A percentile compares a stretch with the other conserved stretches of the same genome.
Conservation (phyloP, 495 filamentous ascomycete species). For the Podospora comata region DNA sequence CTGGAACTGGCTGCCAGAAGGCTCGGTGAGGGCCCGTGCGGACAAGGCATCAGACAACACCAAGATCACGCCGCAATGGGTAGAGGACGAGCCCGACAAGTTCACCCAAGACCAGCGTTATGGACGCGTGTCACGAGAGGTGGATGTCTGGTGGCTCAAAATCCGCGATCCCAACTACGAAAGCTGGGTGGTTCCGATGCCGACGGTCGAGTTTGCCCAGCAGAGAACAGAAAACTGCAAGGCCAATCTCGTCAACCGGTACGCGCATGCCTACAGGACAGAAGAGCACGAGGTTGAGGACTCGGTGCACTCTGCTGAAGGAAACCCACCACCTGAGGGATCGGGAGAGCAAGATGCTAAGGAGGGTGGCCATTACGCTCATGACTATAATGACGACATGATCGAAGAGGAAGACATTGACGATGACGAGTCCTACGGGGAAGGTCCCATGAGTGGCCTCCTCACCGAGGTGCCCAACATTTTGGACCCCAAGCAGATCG, state of each 20-base stretch:
- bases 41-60: constrained; percentile 33
- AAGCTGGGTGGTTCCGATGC: constrained; percentile 51
- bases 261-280: constrained; percentile 46
- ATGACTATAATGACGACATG: constrained; percentile 47
- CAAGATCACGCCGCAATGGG: constrained; percentile 40
- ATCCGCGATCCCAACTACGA: constrained; percentile 53
- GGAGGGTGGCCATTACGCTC: constrained; percentile 39
- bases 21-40: constrained; percentile 27
- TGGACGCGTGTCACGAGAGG: constrained; percentile 54
- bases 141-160: constrained; percentile 56
- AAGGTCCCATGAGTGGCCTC: constrained; percentile 80
- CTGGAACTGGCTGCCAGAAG: constrained; percentile 44
- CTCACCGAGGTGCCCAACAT: constrained; percentile 93
- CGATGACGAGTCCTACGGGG: constrained; percentile 76
- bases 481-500: constrained; percentile 86
- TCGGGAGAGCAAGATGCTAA: constrained; percentile 51
- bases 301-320: constrained; percentile 38
- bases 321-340: constrained; percentile 38
- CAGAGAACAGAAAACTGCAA: constrained; percentile 49
- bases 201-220: constrained; percentile 49
- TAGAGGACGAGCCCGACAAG: constrained; percentile 45
- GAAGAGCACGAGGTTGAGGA: constrained; percentile 72
- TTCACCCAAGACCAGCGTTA: constrained; percentile 51
- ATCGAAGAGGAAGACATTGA: constrained; percentile 72
- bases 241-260: constrained; percentile 45